phyloP scores from a whole-genome alignment of 495 filamentous ascomycete genomes.

The Penicillium pulvis region DNA sequence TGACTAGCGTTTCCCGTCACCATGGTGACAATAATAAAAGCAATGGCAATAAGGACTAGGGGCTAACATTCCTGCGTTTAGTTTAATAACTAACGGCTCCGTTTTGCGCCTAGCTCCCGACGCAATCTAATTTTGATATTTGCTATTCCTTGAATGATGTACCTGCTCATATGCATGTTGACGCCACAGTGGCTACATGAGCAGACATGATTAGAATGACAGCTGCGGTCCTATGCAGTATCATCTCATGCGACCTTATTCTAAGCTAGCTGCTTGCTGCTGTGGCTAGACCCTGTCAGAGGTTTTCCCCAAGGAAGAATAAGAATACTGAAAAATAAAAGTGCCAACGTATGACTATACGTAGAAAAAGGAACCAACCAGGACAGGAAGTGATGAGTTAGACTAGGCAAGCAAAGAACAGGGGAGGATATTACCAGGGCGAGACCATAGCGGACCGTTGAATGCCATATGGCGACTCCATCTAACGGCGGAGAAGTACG shows the following conservation, averaged over 20 bases:
- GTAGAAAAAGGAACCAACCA: background rate
- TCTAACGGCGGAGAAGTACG: slow-evolving; percentile 25
- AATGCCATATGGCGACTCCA: slow-evolving; percentile 17
- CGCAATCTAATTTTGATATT: background rate
- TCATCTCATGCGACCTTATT: background rate
- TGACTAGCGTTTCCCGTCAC: background rate
- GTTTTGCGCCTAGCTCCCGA: background rate
- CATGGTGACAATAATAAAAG: background rate
- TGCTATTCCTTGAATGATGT: background rate
- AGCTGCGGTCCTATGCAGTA: background rate
- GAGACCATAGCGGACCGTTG: slow-evolving; percentile 25
- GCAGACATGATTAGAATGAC: background rate
- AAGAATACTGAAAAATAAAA: background rate
- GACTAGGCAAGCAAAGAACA: background rate
- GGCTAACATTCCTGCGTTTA: background rate
- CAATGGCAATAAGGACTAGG: background rate
- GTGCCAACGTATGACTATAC: background rate
- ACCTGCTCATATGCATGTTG: background rate
- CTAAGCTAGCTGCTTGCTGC: background rate
- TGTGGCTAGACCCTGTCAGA: background rate
- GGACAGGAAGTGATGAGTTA: background rate
- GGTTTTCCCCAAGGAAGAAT: background rate
- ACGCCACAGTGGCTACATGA: background rate
- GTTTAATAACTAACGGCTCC: background rate
- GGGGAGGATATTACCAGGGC: background rate